phyloP scores from a whole-genome alignment of 1,139 yeast species.

The Arxiozyma telluris region DNA sequence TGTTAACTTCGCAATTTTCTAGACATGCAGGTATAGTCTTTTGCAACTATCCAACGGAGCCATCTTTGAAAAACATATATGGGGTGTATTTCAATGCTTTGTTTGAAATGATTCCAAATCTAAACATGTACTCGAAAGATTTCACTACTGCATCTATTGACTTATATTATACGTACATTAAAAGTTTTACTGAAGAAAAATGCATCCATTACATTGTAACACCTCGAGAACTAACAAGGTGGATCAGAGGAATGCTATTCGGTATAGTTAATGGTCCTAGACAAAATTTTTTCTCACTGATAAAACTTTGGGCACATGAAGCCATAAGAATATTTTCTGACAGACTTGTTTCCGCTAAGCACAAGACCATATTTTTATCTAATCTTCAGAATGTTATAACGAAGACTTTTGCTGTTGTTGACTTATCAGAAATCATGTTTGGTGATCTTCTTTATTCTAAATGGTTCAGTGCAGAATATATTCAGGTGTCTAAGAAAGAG shows the following conservation, averaged over 20 bases:
- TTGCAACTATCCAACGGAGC: constrained; percentile 73
- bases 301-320: constrained; percentile 76
- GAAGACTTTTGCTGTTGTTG: constrained; percentile 41
- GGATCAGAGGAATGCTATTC: constrained; percentile 70
- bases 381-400: constrained; percentile 36
- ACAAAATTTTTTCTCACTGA: constrained; percentile 27
- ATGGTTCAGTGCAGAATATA: constrained; percentile 64
- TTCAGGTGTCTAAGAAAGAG: constrained; percentile 44
- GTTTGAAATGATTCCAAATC: constrained; percentile 53
- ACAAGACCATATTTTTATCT: constrained; percentile 44
- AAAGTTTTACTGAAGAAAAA: constrained; percentile 32
- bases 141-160: constrained; percentile 60
- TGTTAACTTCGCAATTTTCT: constrained; percentile 53
- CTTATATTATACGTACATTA: constrained; percentile 44
- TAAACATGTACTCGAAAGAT: constrained; percentile 45
- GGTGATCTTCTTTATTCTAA: constrained; percentile 47
- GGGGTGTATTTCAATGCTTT: constrained; percentile 48
- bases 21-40: constrained; percentile 59
- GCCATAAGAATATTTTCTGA: constrained; percentile 71
- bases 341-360: constrained; percentile 45
- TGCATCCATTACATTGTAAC: constrained; percentile 64
- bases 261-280: constrained; percentile 38
- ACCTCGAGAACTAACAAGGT: constrained; percentile 86
- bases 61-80: constrained; percentile 63
- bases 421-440: constrained; percentile 39